phyloP scores from a whole-genome alignment of 768 basidiomycete genomes.

The Phaeolepiota aurea region DNA sequence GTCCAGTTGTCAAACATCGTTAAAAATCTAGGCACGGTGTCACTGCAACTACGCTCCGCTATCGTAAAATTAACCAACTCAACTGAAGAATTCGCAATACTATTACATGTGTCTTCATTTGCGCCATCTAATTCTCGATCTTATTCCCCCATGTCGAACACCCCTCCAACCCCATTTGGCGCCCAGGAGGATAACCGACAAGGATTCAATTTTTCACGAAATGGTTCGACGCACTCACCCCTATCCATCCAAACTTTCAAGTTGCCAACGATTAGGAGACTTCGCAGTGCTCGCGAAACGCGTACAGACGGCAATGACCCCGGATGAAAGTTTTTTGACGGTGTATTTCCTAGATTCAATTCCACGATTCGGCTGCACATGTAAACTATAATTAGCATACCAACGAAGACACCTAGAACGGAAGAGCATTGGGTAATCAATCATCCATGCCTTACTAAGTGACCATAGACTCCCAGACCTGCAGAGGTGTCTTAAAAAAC shows the following conservation, averaged over 20 bases:
- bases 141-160: slow-evolving; percentile 49
- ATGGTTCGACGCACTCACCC: slow-evolving; percentile 32
- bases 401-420: too few relatives aligned
- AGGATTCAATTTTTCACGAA: slow-evolving; percentile 48
- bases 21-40: slow-evolving; percentile 48
- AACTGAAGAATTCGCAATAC: slow-evolving; percentile 81
- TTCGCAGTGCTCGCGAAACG: slow-evolving; percentile 5
- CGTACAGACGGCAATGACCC: background rate
- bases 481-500: too few relatives aligned
- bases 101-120: slow-evolving; percentile 80
- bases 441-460: too few relatives aligned
- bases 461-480: too few relatives aligned
- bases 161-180: slow-evolving; percentile 14
- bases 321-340: slow-evolving; percentile 1
- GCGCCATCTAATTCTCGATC: slow-evolving; percentile 50
- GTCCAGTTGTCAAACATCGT: slow-evolving; percentile 69
- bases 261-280: slow-evolving; percentile 2
- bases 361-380: too few relatives aligned
- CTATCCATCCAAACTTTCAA: slow-evolving; percentile 25
- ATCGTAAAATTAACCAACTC: slow-evolving; percentile 74
- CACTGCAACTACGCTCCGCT: slow-evolving; percentile 52
- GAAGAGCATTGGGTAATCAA: too few relatives aligned
- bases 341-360: too few relatives aligned
- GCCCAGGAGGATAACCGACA: slow-evolving; percentile 37
- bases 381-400: too few relatives aligned